A percentile compares a stretch with the other conserved stretches of the same genome.
phyloP scores from a whole-genome alignment of 1,139 yeast genomes.

The Zygoascus sp. region DNA sequence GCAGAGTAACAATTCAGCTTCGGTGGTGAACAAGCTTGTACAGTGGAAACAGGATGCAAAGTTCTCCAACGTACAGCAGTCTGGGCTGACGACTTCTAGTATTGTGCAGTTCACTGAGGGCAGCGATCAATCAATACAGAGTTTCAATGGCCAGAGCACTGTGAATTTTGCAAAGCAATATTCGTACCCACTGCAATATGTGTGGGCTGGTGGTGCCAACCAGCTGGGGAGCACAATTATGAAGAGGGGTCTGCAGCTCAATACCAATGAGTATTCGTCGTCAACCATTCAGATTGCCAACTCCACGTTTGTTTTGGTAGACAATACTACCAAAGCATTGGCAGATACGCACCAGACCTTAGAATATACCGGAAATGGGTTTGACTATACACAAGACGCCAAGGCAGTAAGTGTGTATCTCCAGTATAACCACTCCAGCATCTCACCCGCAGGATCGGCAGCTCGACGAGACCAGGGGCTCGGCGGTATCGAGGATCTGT shows the following conservation, averaged over 20 bases:
- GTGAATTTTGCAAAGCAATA: neutral
- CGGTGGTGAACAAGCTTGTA: neutral
- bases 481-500: neutral
- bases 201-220: neutral
- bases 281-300: constrained; percentile 4
- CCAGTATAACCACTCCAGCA: neutral
- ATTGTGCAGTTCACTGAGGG: neutral
- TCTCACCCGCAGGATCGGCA: neutral
- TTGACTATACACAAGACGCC: neutral
- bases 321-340: neutral
- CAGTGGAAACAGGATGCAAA: neutral
- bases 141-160: neutral
- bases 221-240: neutral
- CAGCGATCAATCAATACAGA: neutral
- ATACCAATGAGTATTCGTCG: neutral
- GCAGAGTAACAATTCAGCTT: neutral
- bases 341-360: neutral
- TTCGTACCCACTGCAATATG: neutral
- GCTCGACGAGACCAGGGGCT: no score
- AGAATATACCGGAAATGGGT: neutral
- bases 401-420: neutral
- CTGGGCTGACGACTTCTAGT: neutral
- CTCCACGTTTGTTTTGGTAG: neutral
- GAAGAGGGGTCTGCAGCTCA: neutral
- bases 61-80: neutral